Evolutionary conservation across 352 stramenopile genomes (phyloP).

Genomic region (Phytophthora ramorum): DNA sequence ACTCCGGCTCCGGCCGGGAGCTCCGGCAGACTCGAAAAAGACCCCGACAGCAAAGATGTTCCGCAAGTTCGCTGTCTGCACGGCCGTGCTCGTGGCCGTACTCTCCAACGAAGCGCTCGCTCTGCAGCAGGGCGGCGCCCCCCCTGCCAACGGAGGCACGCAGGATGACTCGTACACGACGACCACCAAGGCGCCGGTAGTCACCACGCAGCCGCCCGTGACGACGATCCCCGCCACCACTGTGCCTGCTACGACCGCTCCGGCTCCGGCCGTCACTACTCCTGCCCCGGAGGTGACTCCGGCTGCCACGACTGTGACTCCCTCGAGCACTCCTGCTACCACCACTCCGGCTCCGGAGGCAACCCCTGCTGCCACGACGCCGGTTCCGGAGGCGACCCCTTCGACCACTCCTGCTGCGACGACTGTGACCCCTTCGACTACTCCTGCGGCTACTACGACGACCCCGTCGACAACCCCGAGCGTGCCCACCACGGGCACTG

Average conservation of each 20-base stretch:
- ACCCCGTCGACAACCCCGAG: constrained; percentile 2
- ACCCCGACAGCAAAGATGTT: constrained; percentile 50
- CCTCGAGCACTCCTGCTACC: constrained; percentile 1
- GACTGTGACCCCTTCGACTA: background rate
- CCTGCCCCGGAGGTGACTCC: background rate
- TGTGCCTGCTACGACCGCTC: background rate
- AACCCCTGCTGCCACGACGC: constrained; percentile 7
- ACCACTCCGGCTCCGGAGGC: background rate
- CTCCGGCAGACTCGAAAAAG: constrained; percentile 46
- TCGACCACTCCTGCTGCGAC: background rate
- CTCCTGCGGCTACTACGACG: constrained; percentile 4
- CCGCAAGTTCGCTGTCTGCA: constrained; percentile 46
- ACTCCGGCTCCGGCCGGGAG: constrained; percentile 4
- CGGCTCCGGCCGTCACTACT: background rate
- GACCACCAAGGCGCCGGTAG: constrained; percentile 22
- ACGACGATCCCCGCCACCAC: background rate
- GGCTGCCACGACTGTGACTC: background rate
- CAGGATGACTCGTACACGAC: constrained; percentile 35
- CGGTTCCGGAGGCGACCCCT: background rate
- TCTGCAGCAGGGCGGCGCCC: constrained; percentile 26
- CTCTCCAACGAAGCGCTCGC: constrained; percentile 42
- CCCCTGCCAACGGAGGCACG: constrained; percentile 12
- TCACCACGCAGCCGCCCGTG: constrained; percentile 18
- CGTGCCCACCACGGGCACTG: background rate
- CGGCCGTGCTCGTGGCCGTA: constrained; percentile 49